phyloP scores from a whole-genome alignment of 345 rosid species.

The Hirschfeldia incana region DNA sequence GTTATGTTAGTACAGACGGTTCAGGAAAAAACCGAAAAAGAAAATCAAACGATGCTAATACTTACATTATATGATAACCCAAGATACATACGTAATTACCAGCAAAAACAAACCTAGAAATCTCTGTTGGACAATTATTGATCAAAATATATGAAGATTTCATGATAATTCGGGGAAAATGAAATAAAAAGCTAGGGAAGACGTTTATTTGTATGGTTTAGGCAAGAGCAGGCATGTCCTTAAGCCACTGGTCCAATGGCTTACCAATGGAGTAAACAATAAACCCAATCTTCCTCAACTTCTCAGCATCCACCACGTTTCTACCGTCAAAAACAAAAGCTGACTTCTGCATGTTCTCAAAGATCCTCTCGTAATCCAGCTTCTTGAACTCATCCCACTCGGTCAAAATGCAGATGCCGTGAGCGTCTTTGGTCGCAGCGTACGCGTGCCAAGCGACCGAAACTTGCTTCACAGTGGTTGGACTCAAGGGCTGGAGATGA shows the following conservation, averaged over 20 bases:
- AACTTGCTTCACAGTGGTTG: conserved; percentile 79
- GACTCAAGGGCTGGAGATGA: conserved; percentile 94
- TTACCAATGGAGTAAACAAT: conserved; percentile 90
- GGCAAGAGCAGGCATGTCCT: conserved; percentile 95
- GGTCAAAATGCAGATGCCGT: conserved; percentile 79
- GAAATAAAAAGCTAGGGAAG: conserved; percentile 13
- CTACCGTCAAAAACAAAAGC: conserved; percentile 90
- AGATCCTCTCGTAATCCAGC: conserved; percentile 73
- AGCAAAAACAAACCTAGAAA: neutral
- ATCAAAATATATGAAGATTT: conserved; percentile 9
- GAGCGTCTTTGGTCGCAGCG: conserved; percentile 79
- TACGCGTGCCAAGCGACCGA: conserved; percentile 74
- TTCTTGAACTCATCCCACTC: conserved; percentile 97
- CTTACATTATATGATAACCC: neutral
- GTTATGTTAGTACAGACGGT: too few species aligned
- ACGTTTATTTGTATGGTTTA: conserved; percentile 37
- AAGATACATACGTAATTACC: neutral
- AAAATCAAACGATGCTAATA: too few species aligned
- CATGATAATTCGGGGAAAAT: conserved; percentile 3
- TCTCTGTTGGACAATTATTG: neutral
- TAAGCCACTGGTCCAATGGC: conserved; percentile 89
- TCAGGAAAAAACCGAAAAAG: too few species aligned
- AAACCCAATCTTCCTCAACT: conserved; percentile 85
- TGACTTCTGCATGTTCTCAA: conserved; percentile 85
- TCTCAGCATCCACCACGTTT: conserved; percentile 57